Evolutionary conservation across 73 alveolate species (phyloP).

Genomic region (Tetrahymena borealis): DNA sequence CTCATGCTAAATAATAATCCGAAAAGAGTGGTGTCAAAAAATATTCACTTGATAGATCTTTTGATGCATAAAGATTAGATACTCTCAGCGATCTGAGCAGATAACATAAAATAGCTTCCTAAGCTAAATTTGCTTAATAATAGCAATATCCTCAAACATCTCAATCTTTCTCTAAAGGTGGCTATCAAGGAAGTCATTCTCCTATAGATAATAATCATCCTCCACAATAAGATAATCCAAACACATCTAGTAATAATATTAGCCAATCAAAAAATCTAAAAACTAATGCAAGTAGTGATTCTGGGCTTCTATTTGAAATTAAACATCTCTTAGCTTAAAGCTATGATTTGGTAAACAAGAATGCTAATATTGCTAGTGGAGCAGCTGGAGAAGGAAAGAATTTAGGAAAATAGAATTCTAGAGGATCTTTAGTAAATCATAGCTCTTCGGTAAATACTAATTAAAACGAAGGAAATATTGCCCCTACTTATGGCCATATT

Average conservation of each 20-base stretch:
- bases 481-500: neutral
- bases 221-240: neutral
- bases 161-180: neutral
- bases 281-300: neutral
- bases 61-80: neutral
- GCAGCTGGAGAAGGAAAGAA: neutral
- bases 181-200: neutral
- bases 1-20: neutral
- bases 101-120: neutral
- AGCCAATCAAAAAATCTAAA: neutral
- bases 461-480: neutral
- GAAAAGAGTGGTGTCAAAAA: neutral
- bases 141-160: neutral
- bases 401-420: neutral
- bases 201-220: neutral
- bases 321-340: neutral
- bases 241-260: neutral
- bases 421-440: neutral
- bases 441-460: neutral
- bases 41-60: neutral
- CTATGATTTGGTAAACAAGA: neutral
- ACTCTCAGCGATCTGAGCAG: neutral
- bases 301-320: neutral
- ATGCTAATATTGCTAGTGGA: neutral
- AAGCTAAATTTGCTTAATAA: neutral